A percentile compares a stretch with the other conserved stretches of the same genome.
These are phyloP conservation scores for Annulohypoxylon truncatum DNA, from an alignment of 2,329 filamentous ascomycete species.

Conservation along the genomic window DNA sequence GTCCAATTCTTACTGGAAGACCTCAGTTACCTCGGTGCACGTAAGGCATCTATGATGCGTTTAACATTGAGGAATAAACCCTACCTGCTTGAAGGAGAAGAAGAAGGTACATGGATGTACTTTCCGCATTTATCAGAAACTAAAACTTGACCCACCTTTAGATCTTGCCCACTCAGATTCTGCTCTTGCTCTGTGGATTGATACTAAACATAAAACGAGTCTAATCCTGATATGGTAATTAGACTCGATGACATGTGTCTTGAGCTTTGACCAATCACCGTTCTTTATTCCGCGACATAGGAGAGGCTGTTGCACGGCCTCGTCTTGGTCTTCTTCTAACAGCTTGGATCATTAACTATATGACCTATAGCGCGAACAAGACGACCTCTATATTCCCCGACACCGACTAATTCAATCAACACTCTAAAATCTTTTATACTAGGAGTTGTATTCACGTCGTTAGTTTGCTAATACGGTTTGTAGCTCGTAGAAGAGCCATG, in stretches of 20 bases:
- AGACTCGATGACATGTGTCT: conserved; percentile 32
- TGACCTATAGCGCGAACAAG: conserved; percentile 15
- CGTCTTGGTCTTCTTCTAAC: conserved; percentile 21
- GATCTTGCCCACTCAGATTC: conserved; percentile 9
- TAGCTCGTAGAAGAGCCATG: conserved; percentile 34
- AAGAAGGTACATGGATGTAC: conserved; percentile 2
- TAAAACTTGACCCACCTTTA: conserved; percentile 9
- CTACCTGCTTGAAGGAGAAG: neutral
- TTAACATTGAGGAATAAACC: neutral
- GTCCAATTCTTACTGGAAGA: neutral
- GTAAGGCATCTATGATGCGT: neutral
- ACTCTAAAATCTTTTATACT: neutral
- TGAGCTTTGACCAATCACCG: conserved; percentile 32
- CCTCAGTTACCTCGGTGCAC: neutral
- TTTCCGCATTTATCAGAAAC: neutral
- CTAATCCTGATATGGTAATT: conserved; percentile 29
- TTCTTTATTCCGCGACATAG: neutral
- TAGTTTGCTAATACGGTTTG: conserved; percentile 4
- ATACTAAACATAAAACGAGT: neutral
- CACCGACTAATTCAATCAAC: neutral
- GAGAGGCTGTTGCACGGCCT: conserved; percentile 42
- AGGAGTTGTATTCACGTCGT: neutral
- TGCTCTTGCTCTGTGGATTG: neutral
- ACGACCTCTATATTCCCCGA: neutral
- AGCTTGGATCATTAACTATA: neutral